Percentiles rank a stretch among this genome's conserved stretches.
Conservation (phyloP, 768 basidiomycete species). For the Hygrophorus pudorinus region DNA sequence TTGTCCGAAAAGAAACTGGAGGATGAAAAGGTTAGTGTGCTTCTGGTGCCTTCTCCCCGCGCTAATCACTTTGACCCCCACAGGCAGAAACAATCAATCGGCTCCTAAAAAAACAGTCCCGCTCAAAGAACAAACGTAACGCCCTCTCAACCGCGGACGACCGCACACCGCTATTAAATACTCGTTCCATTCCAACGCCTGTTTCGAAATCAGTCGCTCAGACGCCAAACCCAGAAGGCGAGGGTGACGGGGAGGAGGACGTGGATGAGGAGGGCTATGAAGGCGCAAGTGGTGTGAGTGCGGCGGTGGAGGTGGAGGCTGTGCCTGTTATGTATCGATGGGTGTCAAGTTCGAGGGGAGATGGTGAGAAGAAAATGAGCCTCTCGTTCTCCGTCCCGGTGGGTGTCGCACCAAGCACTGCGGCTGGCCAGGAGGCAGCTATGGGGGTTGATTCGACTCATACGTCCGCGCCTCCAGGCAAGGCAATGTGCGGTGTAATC, state of each 20-base stretch:
- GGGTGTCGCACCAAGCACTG: constrained; percentile 4
- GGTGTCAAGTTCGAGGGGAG: constrained; percentile 45
- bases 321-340: constrained; percentile 61
- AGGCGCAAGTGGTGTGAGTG: constrained; percentile 26
- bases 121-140: constrained; percentile 52
- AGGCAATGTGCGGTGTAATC: constrained; percentile 38
- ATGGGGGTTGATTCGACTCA: constrained; percentile 2
- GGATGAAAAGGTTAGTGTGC: neutral
- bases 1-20: too few relatives aligned
- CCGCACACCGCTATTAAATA: constrained; percentile 23
- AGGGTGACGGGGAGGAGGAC: constrained; percentile 25
- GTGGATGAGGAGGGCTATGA: constrained; percentile 32
- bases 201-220: constrained; percentile 16
- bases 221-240: constrained; percentile 9
- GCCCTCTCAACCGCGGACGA: constrained; percentile 38
- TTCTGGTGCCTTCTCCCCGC: too few relatives aligned
- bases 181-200: constrained; percentile 15
- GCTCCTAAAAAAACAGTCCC: constrained; percentile 75
- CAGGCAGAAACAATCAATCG: constrained; percentile 86
- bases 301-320: constrained; percentile 20
- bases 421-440: constrained; percentile 1
- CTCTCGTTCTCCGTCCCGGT: constrained; percentile 49
- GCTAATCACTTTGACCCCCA: constrained; percentile 6
- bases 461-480: constrained; percentile 4
- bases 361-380: constrained; percentile 21